Evolutionary conservation across 768 basidiomycete species (phyloP), one percentile per base, ranked within the genome.

Genomic region (Butyriboletus loyo): DNA sequence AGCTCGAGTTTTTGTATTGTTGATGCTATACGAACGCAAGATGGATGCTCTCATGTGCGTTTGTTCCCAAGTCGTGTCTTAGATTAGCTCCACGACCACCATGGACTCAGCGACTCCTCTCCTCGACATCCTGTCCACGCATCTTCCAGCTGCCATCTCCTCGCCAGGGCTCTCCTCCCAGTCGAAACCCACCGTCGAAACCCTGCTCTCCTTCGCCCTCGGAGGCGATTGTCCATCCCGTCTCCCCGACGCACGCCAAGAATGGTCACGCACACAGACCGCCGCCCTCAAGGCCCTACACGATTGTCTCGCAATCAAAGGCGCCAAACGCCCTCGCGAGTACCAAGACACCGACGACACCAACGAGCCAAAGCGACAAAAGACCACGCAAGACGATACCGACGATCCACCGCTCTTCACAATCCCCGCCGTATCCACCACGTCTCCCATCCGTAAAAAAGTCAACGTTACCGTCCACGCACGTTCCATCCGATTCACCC

Each of bases 391-490:
- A 2, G 53, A 57, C 24, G 57, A 55, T 27, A 61, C 56, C 7
- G 71, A 74, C 30, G 80, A 80, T 32, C 61, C 68, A 0, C 78
- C 83, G 1, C 51, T 79, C 10, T 84, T 80, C 68, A 81, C 84
- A 2, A 71, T 90, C 1, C 82, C 86, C 36, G 69, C 82, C 17
- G 68, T 91, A 37, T 89, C 87, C 27, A 73, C 78, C n/a, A 82
- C 85, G 11, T 82, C 88, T 0, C 89, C 89, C 11, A 67, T 90
- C 46, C 83, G 89, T 46, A 89, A 87, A 72, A 89, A 88, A 56
- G 79, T 86, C 35, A 81, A 90, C 60, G 76, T 89, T 59, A 78
- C 78, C 4, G 69, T 87, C 35, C 75, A 83, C 60, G 60, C 72
- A 21, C 66, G 71, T 19, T 72, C 79, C 7, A 73, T 90, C 50